Evolutionary conservation across 495 filamentous ascomycete genomes (phyloP), one percentile per base, ranked within the genome.

Genomic region (Letharia columbiana): DNA sequence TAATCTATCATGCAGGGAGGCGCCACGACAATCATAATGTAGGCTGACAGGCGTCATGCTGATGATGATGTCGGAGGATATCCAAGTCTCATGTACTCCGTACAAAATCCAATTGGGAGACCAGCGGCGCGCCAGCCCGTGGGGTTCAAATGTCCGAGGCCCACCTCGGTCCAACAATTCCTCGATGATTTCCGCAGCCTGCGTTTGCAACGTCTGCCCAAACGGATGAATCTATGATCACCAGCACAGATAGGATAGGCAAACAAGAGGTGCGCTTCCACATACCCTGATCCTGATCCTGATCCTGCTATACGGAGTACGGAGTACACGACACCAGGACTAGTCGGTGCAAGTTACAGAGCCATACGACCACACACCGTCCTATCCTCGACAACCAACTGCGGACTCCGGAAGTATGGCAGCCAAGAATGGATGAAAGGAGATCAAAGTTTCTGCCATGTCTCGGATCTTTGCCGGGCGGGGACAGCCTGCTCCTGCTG

Each of bases 221-320:
- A 56, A 35, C 52, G 11, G 52, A 35, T 18, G 11, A 35, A 56
- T 59, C 42, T 45, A 57, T 65, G 15, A 60, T 18, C 28, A 33
- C 63, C 52, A 49, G 54, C 41, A 20, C 52, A 56, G n/a, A 52
- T 54, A 28, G n/a, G 52, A 47, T 9, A 35, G 31, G 49, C 54
- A 40, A 39, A 58, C 54, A 44, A 65, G 37, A 65, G 63, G 63
- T 47, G 63, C 63, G 63, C 63, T 65, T 65, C 54, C 23, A 45
- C 45, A 40, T 40, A 31, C 35, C 37, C 35, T 20, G 11, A 63
- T 41, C 33, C 17, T 42, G 8, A 39, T 52, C 47, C 61, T 56
- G 20, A 17, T 20, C 6, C 39, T 28, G 13, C 37, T 31, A 37
- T 23, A 41, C 42, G 33, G 37, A n/a, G 42, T 54, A 57, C 62